Evolutionary conservation across 2,329 filamentous ascomycete genomes (phyloP).

Genomic region (Hypoxylon sp.): DNA sequence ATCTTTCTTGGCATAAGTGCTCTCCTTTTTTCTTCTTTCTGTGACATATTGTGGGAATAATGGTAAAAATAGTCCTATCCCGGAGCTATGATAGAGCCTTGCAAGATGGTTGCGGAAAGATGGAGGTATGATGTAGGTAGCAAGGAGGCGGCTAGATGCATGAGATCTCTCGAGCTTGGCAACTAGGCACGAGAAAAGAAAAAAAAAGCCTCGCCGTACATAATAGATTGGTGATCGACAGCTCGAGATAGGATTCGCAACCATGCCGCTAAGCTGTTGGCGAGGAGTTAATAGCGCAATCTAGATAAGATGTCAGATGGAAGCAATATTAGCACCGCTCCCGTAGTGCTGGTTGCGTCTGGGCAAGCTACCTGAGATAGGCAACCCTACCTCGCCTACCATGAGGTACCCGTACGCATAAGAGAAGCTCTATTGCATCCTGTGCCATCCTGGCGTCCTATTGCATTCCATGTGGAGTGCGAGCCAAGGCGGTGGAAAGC

Average conservation of each 20-base stretch:
- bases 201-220: constrained; percentile 24
- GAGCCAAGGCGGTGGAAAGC: constrained; percentile 23
- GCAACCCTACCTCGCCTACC: constrained; percentile 25
- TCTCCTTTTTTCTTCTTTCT: neutral
- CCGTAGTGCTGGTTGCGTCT: constrained; percentile 28
- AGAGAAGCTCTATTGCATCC: constrained; percentile 24
- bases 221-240: constrained; percentile 23
- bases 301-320: constrained; percentile 35
- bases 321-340: constrained; percentile 23
- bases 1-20: neutral
- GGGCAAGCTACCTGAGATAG: constrained; percentile 3
- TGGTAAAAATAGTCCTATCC: neutral
- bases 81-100: neutral
- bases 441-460: too few relatives aligned
- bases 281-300: constrained; percentile 38
- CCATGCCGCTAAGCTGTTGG: constrained; percentile 32
- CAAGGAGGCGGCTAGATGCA: constrained; percentile 24
- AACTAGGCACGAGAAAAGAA: constrained; percentile 23
- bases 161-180: constrained; percentile 31
- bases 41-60: neutral
- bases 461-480: too few relatives aligned
- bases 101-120: constrained; percentile 6
- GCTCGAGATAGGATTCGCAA: constrained; percentile 13
- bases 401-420: constrained; percentile 27
- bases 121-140: constrained; percentile 14